Percentiles rank a stretch among this genome's conserved stretches.
These are phyloP conservation scores for Ciborinia camelliae DNA, from an alignment of 2,329 filamentous ascomycete species.

Conservation along the genomic window DNA sequence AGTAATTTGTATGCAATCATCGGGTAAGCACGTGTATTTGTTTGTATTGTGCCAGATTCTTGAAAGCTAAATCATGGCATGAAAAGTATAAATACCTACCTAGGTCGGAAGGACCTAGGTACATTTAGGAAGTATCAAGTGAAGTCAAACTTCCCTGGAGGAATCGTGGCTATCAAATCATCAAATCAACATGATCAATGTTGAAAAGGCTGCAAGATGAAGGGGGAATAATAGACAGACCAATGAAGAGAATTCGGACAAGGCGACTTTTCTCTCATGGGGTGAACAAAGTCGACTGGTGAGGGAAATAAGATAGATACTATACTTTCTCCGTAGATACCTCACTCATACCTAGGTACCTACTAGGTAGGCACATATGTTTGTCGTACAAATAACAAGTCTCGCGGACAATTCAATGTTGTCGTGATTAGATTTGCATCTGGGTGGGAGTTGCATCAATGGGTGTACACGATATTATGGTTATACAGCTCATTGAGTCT, in stretches of 20 bases:
- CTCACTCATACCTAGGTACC: too few species aligned
- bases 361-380: too few species aligned
- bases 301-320: not conserved
- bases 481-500: too few species aligned
- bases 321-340: too few species aligned
- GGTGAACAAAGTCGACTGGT: too few species aligned
- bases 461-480: not conserved
- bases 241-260: not conserved
- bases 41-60: too few species aligned
- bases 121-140: not conserved
- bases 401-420: not conserved
- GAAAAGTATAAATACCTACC: too few species aligned
- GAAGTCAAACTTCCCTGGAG: not conserved
- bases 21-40: not conserved
- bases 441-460: not conserved
- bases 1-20: not conserved
- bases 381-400: not conserved
- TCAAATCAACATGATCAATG: not conserved
- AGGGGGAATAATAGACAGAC: not conserved
- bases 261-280: not conserved
- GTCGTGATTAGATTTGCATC: slow-evolving; percentile 5
- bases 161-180: not conserved
- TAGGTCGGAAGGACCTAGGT: too few species aligned
- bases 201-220: not conserved
- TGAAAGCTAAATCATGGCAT: not conserved